Evolutionary conservation across 345 rosid genomes (phyloP), one percentile per base, ranked within the genome.

Genomic region (Barbarea vulgaris): DNA sequence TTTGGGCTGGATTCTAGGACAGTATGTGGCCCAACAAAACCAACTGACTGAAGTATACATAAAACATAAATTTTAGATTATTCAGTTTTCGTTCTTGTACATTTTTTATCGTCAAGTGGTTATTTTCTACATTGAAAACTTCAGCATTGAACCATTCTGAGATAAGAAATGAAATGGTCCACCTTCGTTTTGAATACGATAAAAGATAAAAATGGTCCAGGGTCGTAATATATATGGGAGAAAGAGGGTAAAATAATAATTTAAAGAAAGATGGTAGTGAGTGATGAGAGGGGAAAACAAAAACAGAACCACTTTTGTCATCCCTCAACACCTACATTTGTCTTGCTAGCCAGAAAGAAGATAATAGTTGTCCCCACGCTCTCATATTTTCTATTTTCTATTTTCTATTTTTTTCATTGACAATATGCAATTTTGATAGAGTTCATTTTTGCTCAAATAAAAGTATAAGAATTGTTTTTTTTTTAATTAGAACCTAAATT

Each of bases 291-390:
- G 62, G 72, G 33, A 41, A 60, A 74, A 60, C 72, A 78, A 81
- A 77, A 77, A 60, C 74, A 73, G 70, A 77, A 72, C 75, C 56
- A 69, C 76, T 48, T 57, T 73, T 73, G 77, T 70, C 72, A 53
- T 62, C 66, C 74, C 56, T 72, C 76, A 68, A 70, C 56, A 67
- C 64, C 77, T 64, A 78, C 72, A 81, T 67, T 77, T 69, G 78
- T 75, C 71, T 66, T 56, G 63, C 64, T 61, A 81, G 77, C 51
- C 68, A 71, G 71, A 75, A 63, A 59, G 67, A 82, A 59, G 83
- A 80, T 73, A 80, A 77, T 72, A 73, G 47, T 61, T 83, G 87
- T 81, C 83, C 85, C 84, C 84, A 82, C 84, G 6, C 12, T 71
- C 68, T 65, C 56, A 27, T 7, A 9, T 48, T 72, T 41, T 28